Conservation (phyloP, 2,329 filamentous ascomycete species). For the Microdochium trichocladiopsis region DNA sequence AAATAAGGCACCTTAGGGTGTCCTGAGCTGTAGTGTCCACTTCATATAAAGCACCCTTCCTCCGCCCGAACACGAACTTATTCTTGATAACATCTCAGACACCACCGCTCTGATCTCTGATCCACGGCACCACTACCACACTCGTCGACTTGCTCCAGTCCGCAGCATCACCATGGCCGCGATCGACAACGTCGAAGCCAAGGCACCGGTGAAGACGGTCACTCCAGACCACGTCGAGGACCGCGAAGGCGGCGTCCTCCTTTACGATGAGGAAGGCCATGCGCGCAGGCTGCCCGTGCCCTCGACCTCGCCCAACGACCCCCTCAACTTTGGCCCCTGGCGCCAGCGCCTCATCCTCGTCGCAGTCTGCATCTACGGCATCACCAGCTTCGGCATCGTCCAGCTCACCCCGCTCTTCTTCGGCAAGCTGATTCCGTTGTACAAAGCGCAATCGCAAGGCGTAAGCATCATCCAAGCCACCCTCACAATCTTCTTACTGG, state of each 20-base stretch:
- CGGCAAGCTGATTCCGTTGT: background rate
- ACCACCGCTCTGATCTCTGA: background rate
- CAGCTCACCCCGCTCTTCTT: background rate
- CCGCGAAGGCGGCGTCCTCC: background rate
- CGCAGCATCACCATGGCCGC: background rate
- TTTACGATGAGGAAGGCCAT: background rate
- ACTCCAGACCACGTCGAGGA: background rate
- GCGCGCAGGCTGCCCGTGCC: background rate
- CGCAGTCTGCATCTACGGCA: background rate
- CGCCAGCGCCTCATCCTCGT: background rate
- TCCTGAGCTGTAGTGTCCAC: background rate
- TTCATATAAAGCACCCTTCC: background rate
- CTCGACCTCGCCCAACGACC: background rate
- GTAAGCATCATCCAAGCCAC: background rate
- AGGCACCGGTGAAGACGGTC: background rate
- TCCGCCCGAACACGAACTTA: background rate
- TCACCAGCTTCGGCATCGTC: background rate
- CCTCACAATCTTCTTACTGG: background rate
- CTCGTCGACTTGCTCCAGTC: background rate
- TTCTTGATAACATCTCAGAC: background rate
- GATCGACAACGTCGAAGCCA: background rate
- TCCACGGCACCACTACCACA: background rate
- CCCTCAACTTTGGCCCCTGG: background rate
- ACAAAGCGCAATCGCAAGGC: background rate
- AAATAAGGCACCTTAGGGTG: background rate